Base-by-base conservation (phyloP, 441 rosid species). In the Pelargonium myrrhifolium region DNA sequence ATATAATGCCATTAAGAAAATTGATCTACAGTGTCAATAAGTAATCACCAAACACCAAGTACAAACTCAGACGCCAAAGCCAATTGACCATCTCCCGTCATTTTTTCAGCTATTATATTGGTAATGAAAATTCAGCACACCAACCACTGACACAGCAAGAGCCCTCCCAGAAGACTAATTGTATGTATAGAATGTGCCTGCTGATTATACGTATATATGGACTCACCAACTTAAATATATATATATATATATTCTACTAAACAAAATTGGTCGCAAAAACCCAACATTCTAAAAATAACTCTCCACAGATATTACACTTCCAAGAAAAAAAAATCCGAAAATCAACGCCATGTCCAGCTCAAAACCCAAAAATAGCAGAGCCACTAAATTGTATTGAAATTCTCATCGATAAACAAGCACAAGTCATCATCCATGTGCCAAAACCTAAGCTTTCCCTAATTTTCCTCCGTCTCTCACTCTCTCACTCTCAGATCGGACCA, bases 311-410 rank as follows among this genome's bases (percentile, higher is more conserved):
- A 12, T 3, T 47, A 60, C 73, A 67, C 62, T 65, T 71, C 56
- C 71, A 72, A 28, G 31, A n/a, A n/a, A n/a, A 28, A 17, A 64
- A 42, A 72, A 49, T 69, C 42, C 60, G 65, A 65, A 72, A 69
- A 43, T 56, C 45, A 14, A 62, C 42, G 51, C 12, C 66, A 64
- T 39, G 18, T 55, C 37, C 6, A 65, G 22, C 21, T n/a, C 21
- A n/a, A 20, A 58, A 59, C 71, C 64, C 65, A n/a, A 66, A 66
- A 75, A 65, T 26, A 15, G 3, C 31, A 28, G 3, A 28, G 31
- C 60, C n/a, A 26, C 14, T 21, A 69, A 66, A 10, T 53, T 55
- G 45, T 49, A 45, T 28, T 17, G 40, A 71, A 72, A 69, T 55
- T 63, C 72, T 47, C 68, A 70, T 67, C 15, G 47, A 53, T 45